Evolutionary conservation across 2,329 filamentous ascomycete genomes (phyloP), one percentile per base, ranked within the genome.

Genomic region (Alternaria sp.): DNA sequence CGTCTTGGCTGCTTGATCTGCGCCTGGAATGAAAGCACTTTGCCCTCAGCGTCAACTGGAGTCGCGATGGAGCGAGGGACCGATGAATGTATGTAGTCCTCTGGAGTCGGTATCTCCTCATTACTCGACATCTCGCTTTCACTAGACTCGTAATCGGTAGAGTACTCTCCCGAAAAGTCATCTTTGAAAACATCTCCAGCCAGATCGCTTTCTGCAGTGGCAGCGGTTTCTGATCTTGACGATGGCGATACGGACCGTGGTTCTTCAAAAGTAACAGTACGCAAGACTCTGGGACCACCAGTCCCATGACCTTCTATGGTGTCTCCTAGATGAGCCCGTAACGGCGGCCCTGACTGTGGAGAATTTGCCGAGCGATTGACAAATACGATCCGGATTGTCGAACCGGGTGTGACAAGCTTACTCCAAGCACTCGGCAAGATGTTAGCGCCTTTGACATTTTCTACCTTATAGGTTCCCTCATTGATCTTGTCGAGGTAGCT

Each of bases 41-140:
- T 74, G 3, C 67, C 69, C 18, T 75, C 72, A 4, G 43, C 26
- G 47, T 75, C 73, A 3, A 56, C 41, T 8, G 74, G 67, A 12
- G 56, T 18, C 32, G 57, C 20, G 6, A 43, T 51, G 7, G 46
- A 32, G 38, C 52, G 53, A 54, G 22, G 26, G 6, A 34, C 32
- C 12, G 5, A 12, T 34, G 32, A 12, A 16, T 14, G 32, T 34
- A 14, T 34, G 12, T 14, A 34, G 32, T 34, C 32, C 14, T 14
- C 20, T 34, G 32, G 14, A 16, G 12, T 11, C 32, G 12, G 14
- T 6, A 34, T 34, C 14, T n/a, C 34, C 14, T 38, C 34, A 38
- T 7, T 38, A 5, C 16, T n/a, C 16, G 34, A 38, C 16, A n/a
- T 38, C 5, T 38, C 14, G 34, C 34, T 38, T 7, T 34, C 32